These are phyloP conservation scores for Heliamphora exappendiculata DNA, from an alignment of 148 eudicot species.

Conservation along the genomic window DNA sequence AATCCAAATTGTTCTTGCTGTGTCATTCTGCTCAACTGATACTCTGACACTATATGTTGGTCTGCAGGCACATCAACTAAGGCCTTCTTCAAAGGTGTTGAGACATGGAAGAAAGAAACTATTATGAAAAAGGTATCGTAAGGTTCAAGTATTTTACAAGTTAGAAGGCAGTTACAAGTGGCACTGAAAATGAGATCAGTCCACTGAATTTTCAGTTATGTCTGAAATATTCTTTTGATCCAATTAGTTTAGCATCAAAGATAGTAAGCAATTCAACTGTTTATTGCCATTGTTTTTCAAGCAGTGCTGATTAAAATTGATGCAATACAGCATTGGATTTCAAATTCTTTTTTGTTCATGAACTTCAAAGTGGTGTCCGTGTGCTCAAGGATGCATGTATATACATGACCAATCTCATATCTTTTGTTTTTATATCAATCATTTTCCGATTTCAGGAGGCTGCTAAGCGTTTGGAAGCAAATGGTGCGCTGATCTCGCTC, in stretches of 20 bases:
- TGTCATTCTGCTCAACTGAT: background rate
- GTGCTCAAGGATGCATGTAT: background rate
- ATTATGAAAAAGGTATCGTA: constrained; percentile 49
- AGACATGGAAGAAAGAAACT: constrained; percentile 83
- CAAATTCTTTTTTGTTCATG: background rate
- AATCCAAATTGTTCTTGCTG: background rate
- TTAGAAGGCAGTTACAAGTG: constrained; percentile 1
- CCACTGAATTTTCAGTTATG: background rate
- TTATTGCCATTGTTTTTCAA: background rate
- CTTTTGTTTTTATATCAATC: background rate
- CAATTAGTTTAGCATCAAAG: background rate
- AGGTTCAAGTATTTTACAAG: constrained; percentile 1
- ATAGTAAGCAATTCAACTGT: background rate
- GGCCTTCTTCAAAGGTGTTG: constrained; percentile 65
- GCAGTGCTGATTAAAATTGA: background rate
- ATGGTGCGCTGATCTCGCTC: constrained; percentile 36
- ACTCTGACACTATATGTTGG: background rate
- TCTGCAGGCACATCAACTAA: constrained; percentile 67
- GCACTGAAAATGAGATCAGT: background rate
- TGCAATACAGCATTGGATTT: background rate
- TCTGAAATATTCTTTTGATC: background rate
- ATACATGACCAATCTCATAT: background rate
- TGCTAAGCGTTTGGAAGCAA: constrained; percentile 36
- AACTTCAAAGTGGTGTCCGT: background rate
- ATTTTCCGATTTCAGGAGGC: constrained; percentile 57